Evolutionary conservation across 108 stramenopile genomes (phyloP).

Genomic region (Cyclotella sp.): DNA sequence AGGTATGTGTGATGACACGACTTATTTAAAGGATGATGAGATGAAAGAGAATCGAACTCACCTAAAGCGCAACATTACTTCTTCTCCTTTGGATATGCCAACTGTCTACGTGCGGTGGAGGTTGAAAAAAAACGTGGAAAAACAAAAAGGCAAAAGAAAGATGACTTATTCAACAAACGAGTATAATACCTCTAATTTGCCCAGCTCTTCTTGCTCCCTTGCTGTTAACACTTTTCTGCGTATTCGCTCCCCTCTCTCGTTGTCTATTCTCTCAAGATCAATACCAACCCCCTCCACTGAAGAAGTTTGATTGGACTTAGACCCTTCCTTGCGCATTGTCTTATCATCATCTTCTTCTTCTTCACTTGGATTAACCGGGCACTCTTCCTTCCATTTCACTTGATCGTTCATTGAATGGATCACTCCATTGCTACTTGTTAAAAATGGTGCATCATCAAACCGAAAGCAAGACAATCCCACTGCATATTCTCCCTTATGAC

Average conservation of each 20-base stretch:
- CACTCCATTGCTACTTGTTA: background rate
- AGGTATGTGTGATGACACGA: background rate
- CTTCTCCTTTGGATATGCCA: slow-evolving; percentile 69
- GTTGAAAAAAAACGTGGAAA: background rate
- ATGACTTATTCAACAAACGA: background rate
- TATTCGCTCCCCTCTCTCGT: slow-evolving; percentile 55
- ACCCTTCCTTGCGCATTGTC: background rate
- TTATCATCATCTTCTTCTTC: slow-evolving; percentile 3
- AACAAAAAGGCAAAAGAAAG: background rate
- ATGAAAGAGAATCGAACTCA: slow-evolving; percentile 17
- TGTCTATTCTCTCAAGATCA: slow-evolving; percentile 72
- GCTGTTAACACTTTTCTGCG: slow-evolving; percentile 71
- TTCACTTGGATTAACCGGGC: slow-evolving; percentile 27
- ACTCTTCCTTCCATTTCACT: slow-evolving; percentile 36
- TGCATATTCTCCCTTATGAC: slow-evolving; percentile 68
- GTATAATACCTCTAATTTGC: slow-evolving; percentile 49
- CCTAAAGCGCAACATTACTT: slow-evolving; percentile 84
- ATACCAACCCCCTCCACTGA: slow-evolving; percentile 61
- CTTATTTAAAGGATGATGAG: background rate
- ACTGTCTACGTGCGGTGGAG: slow-evolving; percentile 29
- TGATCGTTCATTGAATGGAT: background rate
- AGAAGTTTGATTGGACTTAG: background rate
- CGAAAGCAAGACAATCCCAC: slow-evolving; percentile 45
- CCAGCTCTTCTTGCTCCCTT: slow-evolving; percentile 61
- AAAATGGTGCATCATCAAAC: slow-evolving; percentile 1